Conservation (phyloP, 1,284 basidiomycete genomes). For the Ganoderma meredithae region DNA sequence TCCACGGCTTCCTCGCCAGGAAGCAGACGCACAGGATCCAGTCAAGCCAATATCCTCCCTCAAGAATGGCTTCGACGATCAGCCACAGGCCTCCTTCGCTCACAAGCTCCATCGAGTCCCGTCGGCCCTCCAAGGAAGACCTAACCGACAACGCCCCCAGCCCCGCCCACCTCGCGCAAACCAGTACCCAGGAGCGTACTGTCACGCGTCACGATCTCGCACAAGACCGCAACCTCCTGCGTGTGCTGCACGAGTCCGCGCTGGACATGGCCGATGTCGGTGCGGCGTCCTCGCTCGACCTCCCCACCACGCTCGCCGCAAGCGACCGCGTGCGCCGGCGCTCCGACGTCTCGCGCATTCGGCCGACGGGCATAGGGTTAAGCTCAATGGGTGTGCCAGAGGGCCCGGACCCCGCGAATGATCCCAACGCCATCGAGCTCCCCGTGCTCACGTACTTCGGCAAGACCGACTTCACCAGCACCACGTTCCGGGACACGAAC, state of each 20-base stretch:
- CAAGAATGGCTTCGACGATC: background rate
- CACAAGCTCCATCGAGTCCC: background rate
- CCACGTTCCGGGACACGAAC: background rate
- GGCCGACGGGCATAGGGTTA: slow-evolving; percentile 21
- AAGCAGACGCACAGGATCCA: background rate
- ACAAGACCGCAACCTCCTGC: background rate
- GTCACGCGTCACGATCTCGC: background rate
- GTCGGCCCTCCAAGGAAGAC: background rate
- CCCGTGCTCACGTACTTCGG: slow-evolving; percentile 22
- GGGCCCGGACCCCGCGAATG: slow-evolving; percentile 25
- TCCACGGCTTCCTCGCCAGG: background rate
- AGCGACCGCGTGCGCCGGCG: slow-evolving; percentile 35
- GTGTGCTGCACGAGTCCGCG: slow-evolving; percentile 22
- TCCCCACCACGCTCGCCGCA: slow-evolving; percentile 18
- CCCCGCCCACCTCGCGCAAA: background rate
- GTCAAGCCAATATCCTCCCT: background rate
- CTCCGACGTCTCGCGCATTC: slow-evolving; percentile 33
- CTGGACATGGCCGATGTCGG: slow-evolving; percentile 27
- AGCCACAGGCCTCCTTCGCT: background rate
- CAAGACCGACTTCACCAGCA: background rate
- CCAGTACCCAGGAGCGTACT: slow-evolving; percentile 5
- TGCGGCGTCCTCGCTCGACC: slow-evolving; percentile 26
- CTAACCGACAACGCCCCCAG: background rate
- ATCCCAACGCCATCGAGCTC: slow-evolving; percentile 33
- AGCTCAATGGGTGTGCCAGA: no score